These are phyloP conservation scores for Platanus orientalis DNA, from an alignment of 164 flowering plant genomes.

Conservation along the genomic window DNA sequence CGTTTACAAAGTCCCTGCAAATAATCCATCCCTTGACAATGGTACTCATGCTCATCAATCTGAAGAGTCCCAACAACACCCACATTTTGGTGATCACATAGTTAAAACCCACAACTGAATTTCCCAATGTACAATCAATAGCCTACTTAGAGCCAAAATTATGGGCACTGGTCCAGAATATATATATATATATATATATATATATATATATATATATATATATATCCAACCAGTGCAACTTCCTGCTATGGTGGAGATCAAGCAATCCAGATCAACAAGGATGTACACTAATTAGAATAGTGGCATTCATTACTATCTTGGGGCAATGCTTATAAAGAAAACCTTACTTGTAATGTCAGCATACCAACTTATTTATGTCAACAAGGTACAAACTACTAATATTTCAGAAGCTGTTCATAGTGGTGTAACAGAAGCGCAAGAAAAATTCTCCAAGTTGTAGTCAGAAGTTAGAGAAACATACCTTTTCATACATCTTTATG, in stretches of 20 bases:
- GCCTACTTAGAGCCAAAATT: no score
- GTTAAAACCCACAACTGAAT: no score
- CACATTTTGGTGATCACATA: no score
- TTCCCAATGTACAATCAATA: no score
- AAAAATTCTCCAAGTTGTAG: not conserved
- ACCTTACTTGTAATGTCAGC: not conserved
- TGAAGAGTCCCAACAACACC: not conserved
- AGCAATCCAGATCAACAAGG: not conserved
- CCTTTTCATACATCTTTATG: slow-evolving; percentile 99
- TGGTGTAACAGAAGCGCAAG: not conserved
- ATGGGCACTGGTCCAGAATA: no score
- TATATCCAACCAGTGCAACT: no score
- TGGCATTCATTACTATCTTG: no score
- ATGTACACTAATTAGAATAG: not conserved
- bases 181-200: no score
- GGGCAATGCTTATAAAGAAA: no score
- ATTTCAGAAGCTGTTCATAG: not conserved
- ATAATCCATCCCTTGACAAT: no score
- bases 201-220: no score
- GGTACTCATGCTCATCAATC: not conserved
- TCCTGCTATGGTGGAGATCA: not conserved
- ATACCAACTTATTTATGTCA: not conserved
- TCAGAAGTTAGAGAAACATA: slow-evolving; percentile 15
- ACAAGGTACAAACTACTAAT: not conserved
- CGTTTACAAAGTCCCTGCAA: not conserved